Evolutionary conservation across 768 basidiomycete species (phyloP), one percentile per base, ranked within the genome.

Genomic region (Leccinum boreale): DNA sequence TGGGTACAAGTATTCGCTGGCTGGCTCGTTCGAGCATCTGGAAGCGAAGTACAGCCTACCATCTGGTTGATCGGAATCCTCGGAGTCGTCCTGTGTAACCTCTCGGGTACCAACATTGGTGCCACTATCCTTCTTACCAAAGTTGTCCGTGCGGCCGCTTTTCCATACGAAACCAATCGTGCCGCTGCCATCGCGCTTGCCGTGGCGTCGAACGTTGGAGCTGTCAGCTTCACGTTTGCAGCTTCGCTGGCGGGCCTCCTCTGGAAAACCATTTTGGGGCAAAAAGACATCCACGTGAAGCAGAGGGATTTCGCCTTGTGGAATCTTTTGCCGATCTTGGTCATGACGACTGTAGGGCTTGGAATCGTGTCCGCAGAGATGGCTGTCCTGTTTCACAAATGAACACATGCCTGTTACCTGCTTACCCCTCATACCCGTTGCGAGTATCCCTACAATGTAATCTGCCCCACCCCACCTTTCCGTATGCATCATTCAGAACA

Each of bases 61-160:
- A 77, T 89, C 33, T 88, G 84, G 81, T 63, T 90, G 53, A 80
- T 92, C 66, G 89, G 89, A 36, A 75, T 87, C 21, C 73, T 92
- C 36, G 82, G 87, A 5, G 86, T 93, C 39, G 68, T 92, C 42
- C 76, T 91, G 23, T 93, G 90, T 70, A 92, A 93, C 65, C 74
- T 92, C 52, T 84, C 88, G 17, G 92, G 93, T 0, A 95, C 93
- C 6, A 95, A 95, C 73, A 95, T 95, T 55, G 92, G 92, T 36
- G 89, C 90, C 3, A 93, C 91, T 5, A 94, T 98, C 69, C 81
- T 97, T 31, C 82, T 95, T 15, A 89, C 92, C 29, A 87, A 94
- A 61, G 80, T 93, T 42, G 79, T 92, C 7, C 84, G 83, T 45
- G 79, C 79, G 2, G 78, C 83, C 1, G 57, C 56, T 1, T 57